Evolutionary conservation across 106 monocot genomes (phyloP).

Genomic region (Allium cepa): DNA sequence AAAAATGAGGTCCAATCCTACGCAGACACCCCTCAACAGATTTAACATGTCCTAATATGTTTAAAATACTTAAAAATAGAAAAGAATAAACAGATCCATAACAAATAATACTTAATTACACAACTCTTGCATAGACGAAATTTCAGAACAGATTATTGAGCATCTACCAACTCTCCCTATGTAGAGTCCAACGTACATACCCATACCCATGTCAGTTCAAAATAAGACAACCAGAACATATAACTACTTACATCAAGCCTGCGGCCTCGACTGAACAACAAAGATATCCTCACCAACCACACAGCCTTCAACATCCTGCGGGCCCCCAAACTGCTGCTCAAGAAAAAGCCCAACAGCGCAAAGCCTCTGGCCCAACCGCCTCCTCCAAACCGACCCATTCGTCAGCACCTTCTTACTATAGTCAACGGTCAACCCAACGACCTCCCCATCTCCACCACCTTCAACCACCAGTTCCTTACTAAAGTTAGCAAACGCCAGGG

Average conservation of each 20-base stretch:
- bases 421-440: conserved; percentile 59
- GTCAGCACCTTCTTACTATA: conserved; percentile 81
- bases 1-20: too few relatives aligned
- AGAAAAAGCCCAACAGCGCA: conserved; percentile 78
- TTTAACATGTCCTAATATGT: too few relatives aligned
- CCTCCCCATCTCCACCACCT: conserved; percentile 61
- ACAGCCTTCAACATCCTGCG: conserved; percentile 95
- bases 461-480: conserved; percentile 71
- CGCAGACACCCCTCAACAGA: too few relatives aligned
- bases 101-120: too few relatives aligned
- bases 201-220: too few relatives aligned
- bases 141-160: too few relatives aligned
- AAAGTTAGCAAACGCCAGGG: conserved; percentile 85
- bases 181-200: too few relatives aligned
- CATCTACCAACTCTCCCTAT: too few relatives aligned
- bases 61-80: too few relatives aligned
- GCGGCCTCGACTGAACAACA: conserved; percentile 89
- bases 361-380: conserved; percentile 69
- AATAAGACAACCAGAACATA: too few relatives aligned
- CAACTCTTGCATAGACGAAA: too few relatives aligned
- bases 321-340: conserved; percentile 77
- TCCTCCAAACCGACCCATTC: conserved; percentile 49
- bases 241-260: conserved; percentile 27
- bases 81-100: too few relatives aligned
- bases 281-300: conserved; percentile 77